Evolutionary conservation across 257 asterid genomes (phyloP), one percentile per base, ranked within the genome.

Genomic region (Cordia subcordata): DNA sequence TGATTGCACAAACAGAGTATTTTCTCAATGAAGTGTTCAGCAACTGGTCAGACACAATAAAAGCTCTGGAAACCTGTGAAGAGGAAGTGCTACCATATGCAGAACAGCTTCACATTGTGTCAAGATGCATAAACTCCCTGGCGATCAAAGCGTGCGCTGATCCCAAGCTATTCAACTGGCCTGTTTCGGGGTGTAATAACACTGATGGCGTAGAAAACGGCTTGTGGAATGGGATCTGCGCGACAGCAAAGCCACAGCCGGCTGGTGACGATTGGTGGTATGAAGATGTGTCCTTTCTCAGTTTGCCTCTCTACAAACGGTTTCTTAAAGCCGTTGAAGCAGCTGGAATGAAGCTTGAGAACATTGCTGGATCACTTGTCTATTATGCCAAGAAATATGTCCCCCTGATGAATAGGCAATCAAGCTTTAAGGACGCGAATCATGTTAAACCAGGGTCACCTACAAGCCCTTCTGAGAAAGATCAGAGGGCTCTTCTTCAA

Each of bases 191-290:
- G 10, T 50, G 63, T 64, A 62, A 42, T 32, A 80, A 60, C 38
- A 51, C 67, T 0, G 83, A 64, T 4, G 45, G 50, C 3, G 35
- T 57, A 3, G 72, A 67, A 42, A 72, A 67, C 12, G 70, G 64
- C 0, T 59, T 74, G 16, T 88, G 96, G 99, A 88, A 84, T 10
- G 96, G 92, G 14, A 88, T 88, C 13, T 51, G 65, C 49, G 61
- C 85, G 4, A 53, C 68, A 8, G 37, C 54, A 3, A 65, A 62
- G 52, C 38, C 64, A 1, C 78, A 57, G 15, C 63, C 68, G 0
- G 15, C 46, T 17, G 62, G 69, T 10, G 88, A 82, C 11, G 91
- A 85, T 47, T 86, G 99, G 99, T 89, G 99, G 97, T 89, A 81
- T 21, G 91, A 83, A 74, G 97, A 89, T 61, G 97, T 87, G 18